Conservation (phyloP, 2,329 filamentous ascomycete species). For the Apiospora koreana region DNA sequence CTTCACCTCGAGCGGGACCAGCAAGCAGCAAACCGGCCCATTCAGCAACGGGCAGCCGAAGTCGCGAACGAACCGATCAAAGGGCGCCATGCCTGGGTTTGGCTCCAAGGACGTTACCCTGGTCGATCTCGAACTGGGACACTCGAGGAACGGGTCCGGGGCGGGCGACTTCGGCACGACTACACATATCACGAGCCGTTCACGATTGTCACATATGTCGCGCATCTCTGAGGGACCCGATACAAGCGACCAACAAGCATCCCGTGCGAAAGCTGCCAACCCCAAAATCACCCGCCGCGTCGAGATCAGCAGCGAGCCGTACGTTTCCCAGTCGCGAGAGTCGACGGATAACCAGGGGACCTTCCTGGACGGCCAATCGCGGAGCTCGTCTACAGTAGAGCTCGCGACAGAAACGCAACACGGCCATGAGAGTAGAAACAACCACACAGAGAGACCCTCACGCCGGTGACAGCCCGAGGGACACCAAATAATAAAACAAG, state of each 20-base stretch:
- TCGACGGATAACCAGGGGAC: slow-evolving; percentile 28
- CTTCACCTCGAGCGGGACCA: slow-evolving; percentile 44
- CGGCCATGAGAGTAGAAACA: neutral
- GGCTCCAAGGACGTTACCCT: slow-evolving; percentile 39
- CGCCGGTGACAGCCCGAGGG: neutral
- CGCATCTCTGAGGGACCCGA: slow-evolving; percentile 12
- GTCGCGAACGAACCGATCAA: slow-evolving; percentile 32
- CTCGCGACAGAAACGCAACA: slow-evolving; percentile 1
- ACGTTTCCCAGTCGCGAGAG: slow-evolving; percentile 15
- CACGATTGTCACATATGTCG: slow-evolving; percentile 2
- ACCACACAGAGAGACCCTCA: neutral
- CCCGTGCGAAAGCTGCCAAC: neutral
- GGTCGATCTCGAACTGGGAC: slow-evolving; percentile 33
- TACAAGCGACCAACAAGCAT: neutral
- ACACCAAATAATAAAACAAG: neutral
- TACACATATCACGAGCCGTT: neutral
- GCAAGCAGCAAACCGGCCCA: slow-evolving; percentile 28
- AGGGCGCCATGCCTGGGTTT: slow-evolving; percentile 33
- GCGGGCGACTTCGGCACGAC: slow-evolving; percentile 9
- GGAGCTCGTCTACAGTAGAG: neutral
- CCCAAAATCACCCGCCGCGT: slow-evolving; percentile 13
- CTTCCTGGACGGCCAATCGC: neutral
- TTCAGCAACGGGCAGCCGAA: slow-evolving; percentile 26
- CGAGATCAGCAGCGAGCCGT: slow-evolving; percentile 16
- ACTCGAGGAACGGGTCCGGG: slow-evolving; percentile 12